Conservation (phyloP, 345 rosid genomes). For the Lagerstroemia speciosa region DNA sequence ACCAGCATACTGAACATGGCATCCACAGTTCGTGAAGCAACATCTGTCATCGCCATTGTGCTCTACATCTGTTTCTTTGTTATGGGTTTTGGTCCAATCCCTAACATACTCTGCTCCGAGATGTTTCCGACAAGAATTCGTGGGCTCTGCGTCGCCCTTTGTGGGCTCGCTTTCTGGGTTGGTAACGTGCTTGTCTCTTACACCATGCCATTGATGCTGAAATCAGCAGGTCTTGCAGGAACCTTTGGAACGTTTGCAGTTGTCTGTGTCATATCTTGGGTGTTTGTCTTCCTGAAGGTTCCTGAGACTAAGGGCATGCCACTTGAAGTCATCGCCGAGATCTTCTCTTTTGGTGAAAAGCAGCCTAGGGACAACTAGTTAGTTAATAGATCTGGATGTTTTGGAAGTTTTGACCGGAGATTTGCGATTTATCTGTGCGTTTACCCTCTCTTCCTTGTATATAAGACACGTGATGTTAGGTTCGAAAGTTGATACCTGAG, state of each 20-base stretch:
- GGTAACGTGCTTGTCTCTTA: constrained; percentile 78
- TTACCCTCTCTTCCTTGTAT: background rate
- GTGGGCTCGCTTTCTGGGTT: constrained; percentile 81
- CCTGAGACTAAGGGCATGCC: constrained; percentile 99
- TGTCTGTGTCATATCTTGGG: constrained; percentile 61
- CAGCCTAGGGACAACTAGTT: constrained; percentile 41
- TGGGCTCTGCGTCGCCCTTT: constrained; percentile 83
- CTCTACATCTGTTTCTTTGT: constrained; percentile 87
- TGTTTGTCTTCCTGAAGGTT: constrained; percentile 64
- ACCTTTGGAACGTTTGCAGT: constrained; percentile 70
- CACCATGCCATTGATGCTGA: constrained; percentile 72
- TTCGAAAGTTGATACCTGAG: background rate
- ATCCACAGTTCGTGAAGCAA: constrained; percentile 42
- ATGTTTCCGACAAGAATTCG: constrained; percentile 93
- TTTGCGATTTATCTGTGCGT: background rate
- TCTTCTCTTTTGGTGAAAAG: constrained; percentile 78
- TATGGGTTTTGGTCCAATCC: constrained; percentile 95
- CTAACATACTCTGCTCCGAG: constrained; percentile 91
- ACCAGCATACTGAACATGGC: constrained; percentile 46
- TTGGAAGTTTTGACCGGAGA: background rate
- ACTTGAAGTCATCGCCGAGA: constrained; percentile 86
- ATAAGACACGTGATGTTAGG: background rate
- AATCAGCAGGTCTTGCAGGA: constrained; percentile 68
- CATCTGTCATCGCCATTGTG: constrained; percentile 61
- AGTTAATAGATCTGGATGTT: background rate